Conservation (phyloP, 371 early-diverging fungal genomes). For the Circinella minor region DNA sequence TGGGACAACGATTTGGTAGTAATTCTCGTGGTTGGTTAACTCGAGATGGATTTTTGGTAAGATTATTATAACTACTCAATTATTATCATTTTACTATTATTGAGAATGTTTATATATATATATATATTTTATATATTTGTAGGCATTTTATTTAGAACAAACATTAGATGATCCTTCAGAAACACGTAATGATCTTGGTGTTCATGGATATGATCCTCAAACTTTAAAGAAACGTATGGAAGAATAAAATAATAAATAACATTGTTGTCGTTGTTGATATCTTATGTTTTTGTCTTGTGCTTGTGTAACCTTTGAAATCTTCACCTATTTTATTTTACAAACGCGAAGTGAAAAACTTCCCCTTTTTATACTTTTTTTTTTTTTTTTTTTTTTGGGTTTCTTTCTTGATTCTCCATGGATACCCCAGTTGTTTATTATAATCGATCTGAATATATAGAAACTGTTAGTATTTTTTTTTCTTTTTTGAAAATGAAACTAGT, state of each 20-base stretch:
- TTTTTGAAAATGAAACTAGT: not conserved
- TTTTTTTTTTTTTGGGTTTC: too few relatives aligned
- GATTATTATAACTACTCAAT: not conserved
- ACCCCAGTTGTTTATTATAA: conserved; percentile 66
- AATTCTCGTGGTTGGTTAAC: conserved; percentile 56
- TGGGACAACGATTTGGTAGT: conserved; percentile 61
- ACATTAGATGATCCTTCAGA: conserved; percentile 65
- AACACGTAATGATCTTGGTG: conserved; percentile 59
- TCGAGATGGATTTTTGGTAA: conserved; percentile 58
- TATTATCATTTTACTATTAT: not conserved
- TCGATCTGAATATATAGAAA: conserved; percentile 83
- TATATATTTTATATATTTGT: not conserved
- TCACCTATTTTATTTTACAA: too few relatives aligned
- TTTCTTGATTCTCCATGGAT: conserved; percentile 63
- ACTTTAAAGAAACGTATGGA: conserved; percentile 34
- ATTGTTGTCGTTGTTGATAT: not conserved
- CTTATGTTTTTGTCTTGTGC: not conserved
- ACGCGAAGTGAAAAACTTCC: too few relatives aligned
- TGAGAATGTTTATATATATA: too few relatives aligned
- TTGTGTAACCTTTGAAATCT: not conserved
- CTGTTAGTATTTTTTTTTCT: conserved; percentile 55
- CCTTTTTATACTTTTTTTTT: too few relatives aligned
- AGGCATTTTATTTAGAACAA: conserved; percentile 66
- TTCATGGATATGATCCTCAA: conserved; percentile 61
- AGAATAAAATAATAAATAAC: conserved; percentile 20